phyloP scores from a whole-genome alignment of 306 rosid species.

The Inga leiocalycina region DNA sequence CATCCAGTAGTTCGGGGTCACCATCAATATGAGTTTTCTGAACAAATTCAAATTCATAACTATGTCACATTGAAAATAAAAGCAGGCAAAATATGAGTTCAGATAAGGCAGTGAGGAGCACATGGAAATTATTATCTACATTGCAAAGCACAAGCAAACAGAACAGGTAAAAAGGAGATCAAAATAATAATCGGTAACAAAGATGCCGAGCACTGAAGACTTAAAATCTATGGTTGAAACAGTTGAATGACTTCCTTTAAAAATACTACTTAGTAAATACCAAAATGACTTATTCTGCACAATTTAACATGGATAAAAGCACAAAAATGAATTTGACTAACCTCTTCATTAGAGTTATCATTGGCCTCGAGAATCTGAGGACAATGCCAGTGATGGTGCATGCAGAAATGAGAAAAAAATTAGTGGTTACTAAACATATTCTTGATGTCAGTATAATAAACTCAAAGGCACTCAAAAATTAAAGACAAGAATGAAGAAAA shows the following conservation, averaged over 20 bases:
- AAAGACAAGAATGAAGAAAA: neutral
- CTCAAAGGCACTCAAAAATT: neutral
- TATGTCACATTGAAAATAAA: conserved; percentile 1
- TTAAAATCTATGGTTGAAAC: neutral
- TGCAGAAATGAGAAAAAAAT: neutral
- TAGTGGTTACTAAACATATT: neutral
- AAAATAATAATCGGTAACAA: neutral
- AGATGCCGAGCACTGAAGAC: neutral
- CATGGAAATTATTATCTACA: neutral
- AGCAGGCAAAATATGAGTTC: neutral
- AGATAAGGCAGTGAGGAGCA: neutral
- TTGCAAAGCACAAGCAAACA: neutral
- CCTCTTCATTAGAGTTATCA: conserved; percentile 41
- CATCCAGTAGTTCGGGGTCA: conserved; percentile 85
- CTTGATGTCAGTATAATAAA: neutral
- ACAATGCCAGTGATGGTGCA: conserved; percentile 20
- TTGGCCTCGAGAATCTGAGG: conserved; percentile 54
- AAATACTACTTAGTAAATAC: neutral
- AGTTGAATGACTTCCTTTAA: neutral
- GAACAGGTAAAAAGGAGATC: neutral
- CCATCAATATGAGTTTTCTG: conserved; percentile 62
- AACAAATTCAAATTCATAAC: conserved; percentile 27
- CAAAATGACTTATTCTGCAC: neutral
- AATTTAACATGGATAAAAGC: neutral
- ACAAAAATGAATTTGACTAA: conserved; percentile 24